Percentiles rank a stretch among this genome's conserved stretches.
These are phyloP conservation scores for Epichloe glyceriae DNA, from an alignment of 2,329 filamentous ascomycete genomes.

Conservation along the genomic window DNA sequence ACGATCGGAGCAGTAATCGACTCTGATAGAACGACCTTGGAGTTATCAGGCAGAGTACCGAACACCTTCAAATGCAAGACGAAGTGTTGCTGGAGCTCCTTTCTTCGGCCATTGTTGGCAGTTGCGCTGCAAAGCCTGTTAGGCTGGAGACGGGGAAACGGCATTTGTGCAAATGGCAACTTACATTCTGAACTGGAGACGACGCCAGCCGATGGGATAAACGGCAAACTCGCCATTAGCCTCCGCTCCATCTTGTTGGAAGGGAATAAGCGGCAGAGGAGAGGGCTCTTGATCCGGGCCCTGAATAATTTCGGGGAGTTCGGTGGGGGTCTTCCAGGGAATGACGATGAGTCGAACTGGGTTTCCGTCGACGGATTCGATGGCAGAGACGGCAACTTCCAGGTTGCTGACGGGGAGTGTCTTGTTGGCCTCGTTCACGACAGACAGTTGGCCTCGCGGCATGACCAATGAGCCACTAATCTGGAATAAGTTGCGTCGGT, in stretches of 20 bases:
- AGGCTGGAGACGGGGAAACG: slow-evolving; percentile 14
- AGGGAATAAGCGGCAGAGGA: slow-evolving; percentile 60
- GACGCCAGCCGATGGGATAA: slow-evolving; percentile 88
- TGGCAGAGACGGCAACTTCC: slow-evolving; percentile 81
- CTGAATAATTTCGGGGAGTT: slow-evolving; percentile 54
- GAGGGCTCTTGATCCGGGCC: slow-evolving; percentile 72
- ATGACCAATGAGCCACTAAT: slow-evolving; percentile 82
- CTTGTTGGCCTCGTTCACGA: slow-evolving; percentile 74
- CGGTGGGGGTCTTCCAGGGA: slow-evolving; percentile 91
- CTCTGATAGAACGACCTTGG: slow-evolving; percentile 69
- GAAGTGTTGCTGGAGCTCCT: slow-evolving; percentile 95
- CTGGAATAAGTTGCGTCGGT: slow-evolving; percentile 89
- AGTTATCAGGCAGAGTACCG: slow-evolving; percentile 71
- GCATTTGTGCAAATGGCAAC: slow-evolving; percentile 28
- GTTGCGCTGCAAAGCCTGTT: slow-evolving; percentile 49
- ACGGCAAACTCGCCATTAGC: slow-evolving; percentile 71
- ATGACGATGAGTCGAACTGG: slow-evolving; percentile 90
- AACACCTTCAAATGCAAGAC: slow-evolving; percentile 77
- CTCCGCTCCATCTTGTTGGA: slow-evolving; percentile 46
- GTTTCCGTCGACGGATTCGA: slow-evolving; percentile 88
- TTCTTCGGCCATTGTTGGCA: slow-evolving; percentile 86
- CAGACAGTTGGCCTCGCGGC: slow-evolving; percentile 63
- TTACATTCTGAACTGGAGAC: slow-evolving; percentile 77
- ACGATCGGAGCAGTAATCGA: slow-evolving; percentile 83
- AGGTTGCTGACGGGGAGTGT: slow-evolving; percentile 69